phyloP scores from a whole-genome alignment of 805 yeast species.

The Jamesozyma gamospora region DNA sequence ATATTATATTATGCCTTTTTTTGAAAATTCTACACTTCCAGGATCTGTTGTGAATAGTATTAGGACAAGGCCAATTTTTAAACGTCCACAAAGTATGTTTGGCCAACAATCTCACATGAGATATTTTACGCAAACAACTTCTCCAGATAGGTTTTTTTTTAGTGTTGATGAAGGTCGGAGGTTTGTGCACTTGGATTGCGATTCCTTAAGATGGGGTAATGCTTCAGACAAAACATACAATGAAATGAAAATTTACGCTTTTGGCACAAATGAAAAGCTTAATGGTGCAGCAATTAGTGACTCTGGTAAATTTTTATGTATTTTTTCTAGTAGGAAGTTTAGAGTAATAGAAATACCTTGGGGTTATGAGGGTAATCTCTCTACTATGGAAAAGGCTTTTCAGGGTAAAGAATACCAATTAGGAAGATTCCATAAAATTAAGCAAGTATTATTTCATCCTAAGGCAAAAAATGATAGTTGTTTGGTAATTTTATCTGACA shows the following conservation, averaged over 20 bases:
- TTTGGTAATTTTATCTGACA: slow-evolving; percentile 17
- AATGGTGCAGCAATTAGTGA: slow-evolving; percentile 9
- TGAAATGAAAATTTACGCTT: slow-evolving; percentile 7
- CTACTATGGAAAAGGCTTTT: slow-evolving; percentile 1
- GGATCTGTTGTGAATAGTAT: neutral
- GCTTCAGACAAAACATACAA: neutral
- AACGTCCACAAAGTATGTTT: neutral
- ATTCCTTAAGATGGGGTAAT: slow-evolving; percentile 15
- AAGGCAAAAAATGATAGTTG: slow-evolving; percentile 15
- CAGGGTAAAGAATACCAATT: slow-evolving; percentile 1
- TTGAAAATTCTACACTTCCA: too few species aligned
- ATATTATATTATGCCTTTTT: too few species aligned
- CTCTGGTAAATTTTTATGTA: slow-evolving; percentile 16
- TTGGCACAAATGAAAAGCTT: neutral
- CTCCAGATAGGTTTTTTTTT: slow-evolving; percentile 7
- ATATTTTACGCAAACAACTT: neutral
- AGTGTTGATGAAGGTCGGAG: slow-evolving; percentile 11
- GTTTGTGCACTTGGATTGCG: slow-evolving; percentile 13
- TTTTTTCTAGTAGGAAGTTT: slow-evolving; percentile 11
- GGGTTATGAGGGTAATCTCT: slow-evolving; percentile 9
- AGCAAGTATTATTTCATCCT: slow-evolving; percentile 40
- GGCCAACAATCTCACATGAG: neutral
- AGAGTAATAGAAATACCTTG: slow-evolving; percentile 23
- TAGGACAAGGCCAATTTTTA: neutral
- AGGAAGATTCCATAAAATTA: slow-evolving; percentile 15